Percentiles rank a stretch among this genome's conserved stretches.
Conservation (phyloP, 2,329 filamentous ascomycete species). For the Nigrospora oryzae region DNA sequence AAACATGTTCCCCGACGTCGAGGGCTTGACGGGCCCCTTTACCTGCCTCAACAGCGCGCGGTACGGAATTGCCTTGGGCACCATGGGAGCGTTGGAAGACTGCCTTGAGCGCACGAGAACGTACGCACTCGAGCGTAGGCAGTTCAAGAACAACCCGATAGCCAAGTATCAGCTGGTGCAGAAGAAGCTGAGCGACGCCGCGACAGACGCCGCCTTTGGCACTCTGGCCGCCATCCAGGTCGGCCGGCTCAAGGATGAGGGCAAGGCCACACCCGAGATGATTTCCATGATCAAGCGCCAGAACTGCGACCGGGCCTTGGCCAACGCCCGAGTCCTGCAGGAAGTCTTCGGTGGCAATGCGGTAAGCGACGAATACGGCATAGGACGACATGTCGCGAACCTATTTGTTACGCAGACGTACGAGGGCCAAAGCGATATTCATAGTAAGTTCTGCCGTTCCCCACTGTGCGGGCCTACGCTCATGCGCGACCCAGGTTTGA, state of each 20-base stretch:
- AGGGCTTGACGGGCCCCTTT: slow-evolving; percentile 84
- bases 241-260: slow-evolving; percentile 84
- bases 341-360: slow-evolving; percentile 97
- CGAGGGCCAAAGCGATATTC: slow-evolving; percentile 96
- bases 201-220: slow-evolving; percentile 84
- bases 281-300: slow-evolving; percentile 94
- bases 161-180: slow-evolving; percentile 96
- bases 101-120: slow-evolving; percentile 71
- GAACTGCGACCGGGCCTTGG: slow-evolving; percentile 86
- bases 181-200: slow-evolving; percentile 92
- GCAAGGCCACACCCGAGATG: slow-evolving; percentile 87
- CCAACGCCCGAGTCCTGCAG: slow-evolving; percentile 73
- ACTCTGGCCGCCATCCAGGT: slow-evolving; percentile 88
- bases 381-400: slow-evolving; percentile 91
- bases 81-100: slow-evolving; percentile 91
- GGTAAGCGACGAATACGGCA: slow-evolving; percentile 94
- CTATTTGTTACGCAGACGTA: slow-evolving; percentile 97
- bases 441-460: slow-evolving; percentile 53
- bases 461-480: background rate
- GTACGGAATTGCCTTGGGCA: slow-evolving; percentile 88
- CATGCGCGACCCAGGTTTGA: slow-evolving; percentile 42
- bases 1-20: slow-evolving; percentile 90
- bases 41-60: slow-evolving; percentile 89
- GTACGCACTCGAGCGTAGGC: slow-evolving; percentile 87
- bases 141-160: slow-evolving; percentile 93